Evolutionary conservation across 768 basidiomycete species (phyloP), one percentile per base, ranked within the genome.

Genomic region (Collybia nuda): DNA sequence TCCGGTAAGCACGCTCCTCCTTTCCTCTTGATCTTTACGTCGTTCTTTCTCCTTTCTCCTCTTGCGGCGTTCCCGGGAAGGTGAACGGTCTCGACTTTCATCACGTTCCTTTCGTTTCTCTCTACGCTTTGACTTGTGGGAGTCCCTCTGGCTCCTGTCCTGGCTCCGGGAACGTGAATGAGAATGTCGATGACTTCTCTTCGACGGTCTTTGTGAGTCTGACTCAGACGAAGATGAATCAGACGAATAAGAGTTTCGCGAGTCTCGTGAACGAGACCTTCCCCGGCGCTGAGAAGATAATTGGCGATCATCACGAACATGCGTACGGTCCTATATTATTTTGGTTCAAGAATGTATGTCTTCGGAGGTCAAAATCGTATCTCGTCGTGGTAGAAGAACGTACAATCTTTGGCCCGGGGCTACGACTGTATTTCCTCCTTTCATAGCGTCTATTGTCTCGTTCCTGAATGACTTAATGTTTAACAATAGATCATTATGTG

Each of bases 1-100:
- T 3, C 60, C 60, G 26, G 57, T 61, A 21, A 61, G 50, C 14
- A 57, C 49, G 18, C 60, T 61, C 47, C 60, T 59, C 17, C 57
- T 48, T 38, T 61, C 57, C 12, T 59, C 59, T 18, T 47, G 53
- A 9, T 60, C 37, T 38, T 41, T 52, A 11, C 32, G 50, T 51
- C 53, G 28, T 23, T 57, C 50, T 28, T 54, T 56, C 9, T 58
- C 54, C 46, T 56, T 60, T 7, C 52, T 49, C 42, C 36, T 56
- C 49, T 54, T 59, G 15, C 53, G 51, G 1, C 53, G 36, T 23
- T 56, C 57, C 21, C 57, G 47, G 19, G 52, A 56, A 11, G 46
- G 35, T 4, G 54, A 55, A 29, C 57, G 51, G 5, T 56, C 54
- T 26, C 51, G 49, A 24, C 8, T 29, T 22, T 26, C 23, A 45